Evolutionary conservation across 108 stramenopile species (phyloP).

Genomic region (Nitzschia palea): DNA sequence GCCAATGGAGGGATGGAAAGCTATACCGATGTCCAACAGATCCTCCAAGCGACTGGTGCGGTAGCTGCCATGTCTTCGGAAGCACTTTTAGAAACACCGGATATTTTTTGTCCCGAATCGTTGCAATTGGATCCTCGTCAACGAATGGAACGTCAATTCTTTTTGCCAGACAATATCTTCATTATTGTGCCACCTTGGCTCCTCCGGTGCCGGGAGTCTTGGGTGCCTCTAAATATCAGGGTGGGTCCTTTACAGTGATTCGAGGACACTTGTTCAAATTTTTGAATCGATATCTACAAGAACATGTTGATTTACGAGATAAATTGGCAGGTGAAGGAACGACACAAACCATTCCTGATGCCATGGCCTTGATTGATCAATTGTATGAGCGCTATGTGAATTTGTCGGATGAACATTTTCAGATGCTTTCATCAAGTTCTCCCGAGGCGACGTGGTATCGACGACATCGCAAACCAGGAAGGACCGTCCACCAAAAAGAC

Average conservation of each 20-base stretch:
- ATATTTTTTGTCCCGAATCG: constrained; percentile 58
- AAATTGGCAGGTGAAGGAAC: constrained; percentile 35
- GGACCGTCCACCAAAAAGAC: constrained; percentile 22
- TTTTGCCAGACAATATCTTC: constrained; percentile 82
- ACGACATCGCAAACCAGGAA: constrained; percentile 55
- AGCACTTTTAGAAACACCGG: constrained; percentile 90
- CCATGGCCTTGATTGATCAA: constrained; percentile 49
- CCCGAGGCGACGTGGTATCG: constrained; percentile 75
- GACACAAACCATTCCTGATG: constrained; percentile 41
- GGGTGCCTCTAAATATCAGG: constrained; percentile 34
- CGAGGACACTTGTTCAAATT: constrained; percentile 93
- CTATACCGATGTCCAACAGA: constrained; percentile 61
- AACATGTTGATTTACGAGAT: constrained; percentile 78
- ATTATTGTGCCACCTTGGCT: constrained; percentile 48
- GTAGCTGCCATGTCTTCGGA: constrained; percentile 95
- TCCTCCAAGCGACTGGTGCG: constrained; percentile 73
- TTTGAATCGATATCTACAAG: constrained; percentile 81
- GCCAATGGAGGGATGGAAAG: constrained; percentile 95
- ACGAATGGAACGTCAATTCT: constrained; percentile 71
- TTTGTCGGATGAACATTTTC: constrained; percentile 41
- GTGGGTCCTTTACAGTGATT: constrained; percentile 71
- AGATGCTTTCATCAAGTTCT: constrained; percentile 34
- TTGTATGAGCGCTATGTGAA: constrained; percentile 51
- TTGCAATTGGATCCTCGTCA: constrained; percentile 31
- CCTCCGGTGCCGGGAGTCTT: constrained; percentile 83